These are phyloP conservation scores for Ceriops zippeliana DNA, from an alignment of 345 rosid genomes.

Conservation along the genomic window DNA sequence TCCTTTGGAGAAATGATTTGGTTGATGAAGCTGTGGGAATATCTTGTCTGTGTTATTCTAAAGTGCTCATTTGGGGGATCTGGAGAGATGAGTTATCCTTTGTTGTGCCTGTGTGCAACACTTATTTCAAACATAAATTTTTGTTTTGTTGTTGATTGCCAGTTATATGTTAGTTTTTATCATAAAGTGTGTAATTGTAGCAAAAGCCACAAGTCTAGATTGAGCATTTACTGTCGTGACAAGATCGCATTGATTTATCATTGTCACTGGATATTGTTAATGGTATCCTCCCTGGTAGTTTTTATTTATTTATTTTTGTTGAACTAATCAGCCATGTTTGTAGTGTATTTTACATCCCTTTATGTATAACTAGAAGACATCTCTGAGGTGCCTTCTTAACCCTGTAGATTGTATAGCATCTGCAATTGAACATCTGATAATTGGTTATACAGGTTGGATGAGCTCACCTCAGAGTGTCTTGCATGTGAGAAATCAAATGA, in stretches of 20 bases:
- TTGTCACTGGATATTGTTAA: no score
- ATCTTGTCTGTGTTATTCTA: neutral
- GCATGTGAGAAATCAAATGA: conserved; percentile 58
- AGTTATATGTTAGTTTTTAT: no score
- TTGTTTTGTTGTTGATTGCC: no score
- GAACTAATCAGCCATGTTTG: neutral
- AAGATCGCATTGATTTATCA: no score
- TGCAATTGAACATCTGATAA: conserved; percentile 11
- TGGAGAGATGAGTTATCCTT: neutral
- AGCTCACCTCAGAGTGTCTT: conserved; percentile 51
- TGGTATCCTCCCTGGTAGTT: neutral
- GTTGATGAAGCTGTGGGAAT: neutral
- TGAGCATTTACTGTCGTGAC: no score
- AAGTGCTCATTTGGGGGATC: neutral
- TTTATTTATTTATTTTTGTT: neutral
- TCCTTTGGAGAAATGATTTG: neutral
- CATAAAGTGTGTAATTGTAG: no score
- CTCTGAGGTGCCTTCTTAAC: neutral
- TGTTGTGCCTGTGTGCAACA: neutral
- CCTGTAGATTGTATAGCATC: no score
- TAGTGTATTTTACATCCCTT: neutral
- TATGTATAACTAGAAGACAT: neutral
- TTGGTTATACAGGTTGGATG: conserved; percentile 59
- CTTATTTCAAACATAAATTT: neutral
- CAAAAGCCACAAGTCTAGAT: no score